Base-by-base conservation (phyloP, 164 flowering plant species). In the Cinnamomum chago region DNA sequence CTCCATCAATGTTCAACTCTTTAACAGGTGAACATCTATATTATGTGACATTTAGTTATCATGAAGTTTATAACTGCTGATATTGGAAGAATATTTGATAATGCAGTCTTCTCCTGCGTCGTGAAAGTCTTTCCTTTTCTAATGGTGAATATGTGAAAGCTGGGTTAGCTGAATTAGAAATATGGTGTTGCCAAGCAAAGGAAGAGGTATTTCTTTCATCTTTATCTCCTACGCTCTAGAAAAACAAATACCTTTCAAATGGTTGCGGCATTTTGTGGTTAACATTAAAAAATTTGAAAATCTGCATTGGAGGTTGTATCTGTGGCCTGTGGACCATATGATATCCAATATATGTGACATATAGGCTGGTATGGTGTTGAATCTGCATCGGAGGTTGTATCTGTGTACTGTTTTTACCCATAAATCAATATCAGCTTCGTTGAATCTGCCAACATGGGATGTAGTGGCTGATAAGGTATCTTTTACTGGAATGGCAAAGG, bases 111-210 rank as follows among this genome's bases (percentile, higher is more conserved):
- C 94, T 95, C 0, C 89, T 91, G 35, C 89, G 87, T 20, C 88
- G 84, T 75, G 97, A 95, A 80, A 86, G 93, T 76, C 93, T 97
- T 82, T 84, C 97, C 68, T 92, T 93, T 70, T 86, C 89, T 81
- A 90, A 90, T 78, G 97, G 97, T 15, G 94, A 95, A 72, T 89
- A 87, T 84, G 92, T 95, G 40, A 93, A 95, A 80, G 76, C 92
- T 30, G 99, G 97, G 50, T 83, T 95, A 71, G 95, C 81, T 79
- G 93, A 90, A 78, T 71, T 93, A 78, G 97, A 93, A 78, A 73
- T 84, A 50, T 95, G 99, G 99, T 91, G 95, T 81, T 74, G 78
- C 70, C 83, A 84, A 80, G 91, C 91, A 66, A 89, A 83, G 77
- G 90, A 86, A 72, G 96, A 88, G 91, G 94, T 91, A 51, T 14